Base-by-base conservation (phyloP, 352 stramenopile genomes). In the Plasmopara viticola region DNA sequence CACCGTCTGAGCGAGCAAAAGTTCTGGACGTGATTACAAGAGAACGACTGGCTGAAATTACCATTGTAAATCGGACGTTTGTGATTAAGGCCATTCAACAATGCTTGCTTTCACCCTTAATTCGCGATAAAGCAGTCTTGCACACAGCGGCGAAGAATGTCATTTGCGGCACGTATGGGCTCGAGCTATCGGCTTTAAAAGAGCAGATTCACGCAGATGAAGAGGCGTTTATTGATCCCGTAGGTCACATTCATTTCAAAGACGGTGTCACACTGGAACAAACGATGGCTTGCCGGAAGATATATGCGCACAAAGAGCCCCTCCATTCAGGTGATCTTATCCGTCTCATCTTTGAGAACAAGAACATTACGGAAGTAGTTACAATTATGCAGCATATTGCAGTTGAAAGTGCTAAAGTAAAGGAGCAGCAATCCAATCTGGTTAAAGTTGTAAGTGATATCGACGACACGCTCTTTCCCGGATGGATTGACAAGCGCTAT, bases 371-470 rank as follows among this genome's bases (percentile, higher is more conserved):
- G 1, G 76, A 93, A 66, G 69, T 90, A 37, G 78, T 93, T 14
- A 68, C 78, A 18, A 72, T 89, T 38, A 87, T 90, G 68, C 83
- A 93, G 53, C 83, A 93, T 60, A 90, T 93, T 20, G 80, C 80
- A 10, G 66, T 90, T 9, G 83, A 91, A 46, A 72, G 76, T 35
- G 42, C 87, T 41, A 86, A 87, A 37, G 80, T 90, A 12, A 84
- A 80, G 31, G 39, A 71, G 10, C 48, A 74, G 15, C 54, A 68
- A 34, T 75, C 80, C 13, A 53, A 80, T 5, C 60, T 93, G n/a
- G 53, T 93, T 28, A 93, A 93, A 53, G 82, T 93, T 6, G 68
- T 93, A n/a, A 93, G 83, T 45, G 83, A 93, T 45, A 93, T 93
- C 35, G 83, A 93, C 39, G 83, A 93, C 57, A 93, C 83, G 25